phyloP scores from a whole-genome alignment of 2,329 filamentous ascomycete genomes.

The Talaromyces sp. region DNA sequence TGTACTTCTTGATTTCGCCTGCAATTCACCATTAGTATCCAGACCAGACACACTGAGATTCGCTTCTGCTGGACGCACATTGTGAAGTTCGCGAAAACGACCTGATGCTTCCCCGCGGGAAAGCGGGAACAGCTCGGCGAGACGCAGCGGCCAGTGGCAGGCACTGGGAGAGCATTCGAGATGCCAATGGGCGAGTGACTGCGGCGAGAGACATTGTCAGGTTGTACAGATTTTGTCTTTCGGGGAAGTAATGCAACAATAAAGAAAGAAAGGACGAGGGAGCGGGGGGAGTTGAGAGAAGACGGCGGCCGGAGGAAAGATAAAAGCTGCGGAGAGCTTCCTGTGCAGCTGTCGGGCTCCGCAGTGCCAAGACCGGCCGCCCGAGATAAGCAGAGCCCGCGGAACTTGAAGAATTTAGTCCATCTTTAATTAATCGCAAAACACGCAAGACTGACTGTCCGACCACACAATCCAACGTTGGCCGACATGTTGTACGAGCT shows the following conservation, averaged over 20 bases:
- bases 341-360: background rate
- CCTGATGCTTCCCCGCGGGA: slow-evolving; percentile 37
- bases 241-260: background rate
- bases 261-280: slow-evolving; percentile 3
- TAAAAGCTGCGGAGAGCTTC: slow-evolving; percentile 16
- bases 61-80: slow-evolving; percentile 21
- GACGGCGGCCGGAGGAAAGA: slow-evolving; percentile 6
- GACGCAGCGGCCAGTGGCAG: slow-evolving; percentile 20
- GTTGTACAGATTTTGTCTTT: background rate
- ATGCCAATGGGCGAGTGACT: slow-evolving; percentile 31
- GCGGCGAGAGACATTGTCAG: slow-evolving; percentile 34
- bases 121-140: slow-evolving; percentile 27
- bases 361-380: background rate
- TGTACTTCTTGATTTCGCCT: slow-evolving; percentile 70
- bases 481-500: slow-evolving; percentile 87
- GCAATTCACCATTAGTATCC: background rate
- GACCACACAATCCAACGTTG: slow-evolving; percentile 4
- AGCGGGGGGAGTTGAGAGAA: slow-evolving; percentile 12
- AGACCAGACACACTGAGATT: background rate
- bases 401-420: background rate
- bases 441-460: background rate
- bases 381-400: background rate
- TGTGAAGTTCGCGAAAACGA: slow-evolving; percentile 39
- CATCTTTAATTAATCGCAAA: background rate
- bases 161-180: slow-evolving; percentile 32